Base-by-base conservation (phyloP, 2,329 filamentous ascomycete species). In the Drechmeria coniospora region DNA sequence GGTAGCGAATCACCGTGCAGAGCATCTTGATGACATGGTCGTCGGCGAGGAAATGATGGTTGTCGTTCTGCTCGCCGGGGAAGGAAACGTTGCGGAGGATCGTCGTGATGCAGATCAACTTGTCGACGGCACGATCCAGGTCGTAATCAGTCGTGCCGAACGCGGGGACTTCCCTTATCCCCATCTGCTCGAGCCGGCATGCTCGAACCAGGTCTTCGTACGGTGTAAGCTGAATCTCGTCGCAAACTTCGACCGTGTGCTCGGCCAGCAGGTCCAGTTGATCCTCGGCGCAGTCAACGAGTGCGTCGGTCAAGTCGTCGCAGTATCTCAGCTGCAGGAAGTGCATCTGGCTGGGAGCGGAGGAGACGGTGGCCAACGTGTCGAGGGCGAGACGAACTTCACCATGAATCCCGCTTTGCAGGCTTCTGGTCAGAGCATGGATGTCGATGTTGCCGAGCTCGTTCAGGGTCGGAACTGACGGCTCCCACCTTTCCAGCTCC, bases 61-160 rank as follows among this genome's bases (percentile, higher is more conserved):
- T 95, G 16, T 55, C 47, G 30, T 72, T 55, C 23, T 53, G 45
- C 18, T 59, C 55, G 21, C 71, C 54, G 68, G 79, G 48, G 50
- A 93, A 94, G 0, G 90, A 95, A 11, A 94, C 66, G 41, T 98
- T 98, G 33, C 90, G 78, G 25, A 98, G 56, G 31, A 94, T 86
- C 0, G 83, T 92, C 1, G 84, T 92, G 37, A 95, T 79, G 44
- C 84, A 92, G 31, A 95, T 75, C 26, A 98, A 55, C 33, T 79
- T 73, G 41, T 94, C 86, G 4, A 86, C 84, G 3, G 86, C 80
- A 27, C 80, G 74, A 43, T 93, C 82, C 3, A 94, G 66, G 28
- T 87, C 74, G 48, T 93, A 87, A 17, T 77, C 78, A 10, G 65
- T 56, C 3, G 76, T 79, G 3, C 83, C 87, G 46, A 90, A 79